Conservation (phyloP, 306 rosid genomes). For the Rosa rugosa region DNA sequence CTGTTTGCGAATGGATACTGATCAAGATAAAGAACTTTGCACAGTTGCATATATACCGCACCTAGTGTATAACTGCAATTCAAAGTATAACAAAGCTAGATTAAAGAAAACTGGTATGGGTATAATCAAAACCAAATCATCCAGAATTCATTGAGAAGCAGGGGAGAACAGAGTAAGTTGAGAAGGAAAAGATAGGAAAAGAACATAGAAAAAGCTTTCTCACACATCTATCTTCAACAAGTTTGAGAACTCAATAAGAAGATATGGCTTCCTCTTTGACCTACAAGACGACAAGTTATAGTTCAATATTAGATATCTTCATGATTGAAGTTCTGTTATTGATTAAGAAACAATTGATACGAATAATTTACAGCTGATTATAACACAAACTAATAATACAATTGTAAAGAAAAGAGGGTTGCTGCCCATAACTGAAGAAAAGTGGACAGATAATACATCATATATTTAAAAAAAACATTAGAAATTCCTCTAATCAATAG, state of each 20-base stretch:
- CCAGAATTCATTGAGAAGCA: neutral
- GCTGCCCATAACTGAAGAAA: neutral
- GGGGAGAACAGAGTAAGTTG: neutral
- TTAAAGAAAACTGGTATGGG: conserved; percentile 18
- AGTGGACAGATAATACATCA: neutral
- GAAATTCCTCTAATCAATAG: no score
- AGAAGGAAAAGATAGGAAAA: neutral
- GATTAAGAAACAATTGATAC: neutral
- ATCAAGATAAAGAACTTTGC: conserved; percentile 59
- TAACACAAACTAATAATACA: neutral
- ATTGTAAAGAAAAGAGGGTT: neutral
- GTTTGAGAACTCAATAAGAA: conserved; percentile 85
- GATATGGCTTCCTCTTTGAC: conserved; percentile 63
- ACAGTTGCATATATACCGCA: conserved; percentile 79
- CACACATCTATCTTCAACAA: conserved; percentile 64
- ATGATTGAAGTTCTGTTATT: neutral
- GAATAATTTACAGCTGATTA: neutral
- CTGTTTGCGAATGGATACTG: conserved; percentile 68
- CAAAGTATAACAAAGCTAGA: conserved; percentile 6
- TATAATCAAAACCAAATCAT: conserved; percentile 6
- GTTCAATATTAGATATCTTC: conserved; percentile 20
- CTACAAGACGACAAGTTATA: conserved; percentile 40
- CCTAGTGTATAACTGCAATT: conserved; percentile 71
- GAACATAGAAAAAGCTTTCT: conserved; percentile 27
- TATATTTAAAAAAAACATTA: neutral